Evolutionary conservation across 2,329 filamentous ascomycete species (phyloP), one percentile per base, ranked within the genome.

Genomic region (Ophiocordyceps sinensis): DNA sequence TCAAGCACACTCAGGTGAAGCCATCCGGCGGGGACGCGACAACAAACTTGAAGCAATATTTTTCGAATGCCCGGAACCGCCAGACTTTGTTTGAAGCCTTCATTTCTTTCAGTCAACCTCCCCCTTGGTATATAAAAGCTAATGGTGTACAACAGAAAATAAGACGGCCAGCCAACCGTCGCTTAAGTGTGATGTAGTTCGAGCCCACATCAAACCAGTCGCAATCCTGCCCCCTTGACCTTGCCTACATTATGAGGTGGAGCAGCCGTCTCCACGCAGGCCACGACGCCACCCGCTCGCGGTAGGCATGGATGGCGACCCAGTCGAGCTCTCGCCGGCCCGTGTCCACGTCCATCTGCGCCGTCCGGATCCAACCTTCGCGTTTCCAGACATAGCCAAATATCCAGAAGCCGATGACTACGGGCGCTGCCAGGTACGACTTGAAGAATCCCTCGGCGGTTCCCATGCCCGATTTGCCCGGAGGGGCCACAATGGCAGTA

Each of bases 301-400:
- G 65, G 51, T 70, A 64, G 31, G 61, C 67, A 54, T 79, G 71
- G 59, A 80, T 77, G 34, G 63, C 62, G 11, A 79, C 75, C 75
- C 75, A 82, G 54, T 83, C 71, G 43, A 81, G 67, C 58, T 77
- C 71, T 47, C 79, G 70, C 43, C 79, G 71, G 40, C 77, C 79
- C 41, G 69, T 71, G 54, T 84, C 79, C 42, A 85, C 67, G 49
- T 85, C 79, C 48, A 85, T 82, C 46, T 82, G 63, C 29, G 64
- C 55, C 2, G 71, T 64, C 30, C 58, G 66, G 44, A 79, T 62
- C 71, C 74, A 82, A 19, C 71, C 71, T 38, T 66, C 58, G 38
- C 76, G 65, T 67, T 84, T 84, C 79, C 79, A 84, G 45, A 75
- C 37, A 54, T 72, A 83, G 3, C 78, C 75, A 39, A 62, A 52